Conservation (phyloP, 176 grass and related monocot genomes). For the Carex pumila region DNA sequence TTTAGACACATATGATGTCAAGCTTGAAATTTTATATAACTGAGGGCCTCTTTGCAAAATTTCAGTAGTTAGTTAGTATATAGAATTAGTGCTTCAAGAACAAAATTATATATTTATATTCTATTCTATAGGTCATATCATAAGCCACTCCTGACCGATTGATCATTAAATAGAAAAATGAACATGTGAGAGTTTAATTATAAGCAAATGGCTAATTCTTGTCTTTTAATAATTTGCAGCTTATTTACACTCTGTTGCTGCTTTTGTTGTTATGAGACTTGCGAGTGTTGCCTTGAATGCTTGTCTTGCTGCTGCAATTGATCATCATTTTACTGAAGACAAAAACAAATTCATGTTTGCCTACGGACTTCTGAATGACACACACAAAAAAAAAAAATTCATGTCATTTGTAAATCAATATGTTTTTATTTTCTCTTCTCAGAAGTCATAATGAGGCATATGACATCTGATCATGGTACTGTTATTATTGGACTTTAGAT, state of each 20-base stretch:
- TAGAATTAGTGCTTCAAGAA: too few relatives aligned
- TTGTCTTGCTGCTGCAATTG: conserved; percentile 83
- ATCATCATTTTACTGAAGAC: background rate
- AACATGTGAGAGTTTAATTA: background rate
- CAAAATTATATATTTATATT: background rate
- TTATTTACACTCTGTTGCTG: conserved; percentile 75
- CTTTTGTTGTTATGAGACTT: conserved; percentile 94
- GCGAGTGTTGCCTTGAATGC: conserved; percentile 93
- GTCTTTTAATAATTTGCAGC: conserved; percentile 27
- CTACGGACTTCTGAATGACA: too few relatives aligned
- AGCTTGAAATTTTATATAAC: too few relatives aligned
- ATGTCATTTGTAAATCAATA: background rate
- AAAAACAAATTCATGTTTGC: too few relatives aligned
- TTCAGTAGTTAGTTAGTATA: too few relatives aligned
- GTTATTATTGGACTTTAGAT: conserved; percentile 12
- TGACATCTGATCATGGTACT: background rate
- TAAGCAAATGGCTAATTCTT: background rate
- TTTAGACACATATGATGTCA: too few relatives aligned
- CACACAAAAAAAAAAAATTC: background rate
- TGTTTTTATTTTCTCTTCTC: background rate
- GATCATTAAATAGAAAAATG: background rate
- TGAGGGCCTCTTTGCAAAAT: too few relatives aligned
- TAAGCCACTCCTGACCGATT: background rate
- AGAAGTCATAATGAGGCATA: background rate
- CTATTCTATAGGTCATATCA: background rate